Conservation (phyloP, 768 basidiomycete genomes). For the Pisolithus marmoratus region DNA sequence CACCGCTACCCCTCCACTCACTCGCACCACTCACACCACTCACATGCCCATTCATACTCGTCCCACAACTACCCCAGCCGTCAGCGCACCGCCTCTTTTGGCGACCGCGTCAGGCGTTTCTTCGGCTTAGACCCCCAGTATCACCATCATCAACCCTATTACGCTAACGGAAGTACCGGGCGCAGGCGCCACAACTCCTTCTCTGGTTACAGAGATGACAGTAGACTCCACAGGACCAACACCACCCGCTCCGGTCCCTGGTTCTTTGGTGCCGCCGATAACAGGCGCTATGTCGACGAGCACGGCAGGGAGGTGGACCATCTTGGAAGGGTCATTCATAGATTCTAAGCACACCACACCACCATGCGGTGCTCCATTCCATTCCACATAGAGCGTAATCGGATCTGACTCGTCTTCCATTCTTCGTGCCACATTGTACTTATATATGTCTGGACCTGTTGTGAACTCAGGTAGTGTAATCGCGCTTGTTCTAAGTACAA, state of each 20-base stretch:
- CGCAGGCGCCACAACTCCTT: slow-evolving; percentile 23
- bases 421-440: background rate
- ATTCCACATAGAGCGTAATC: background rate
- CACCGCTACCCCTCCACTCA: slow-evolving; percentile 5
- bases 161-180: slow-evolving; percentile 8
- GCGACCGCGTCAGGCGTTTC: slow-evolving; percentile 35
- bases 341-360: background rate
- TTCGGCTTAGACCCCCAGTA: slow-evolving; percentile 26
- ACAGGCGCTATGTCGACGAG: slow-evolving; percentile 15
- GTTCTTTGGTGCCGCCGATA: slow-evolving; percentile 16
- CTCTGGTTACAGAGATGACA: slow-evolving; percentile 16
- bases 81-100: slow-evolving; percentile 21
- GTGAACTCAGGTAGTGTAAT: too few relatives aligned
- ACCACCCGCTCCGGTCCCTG: slow-evolving; percentile 15
- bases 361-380: background rate
- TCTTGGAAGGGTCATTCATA: background rate
- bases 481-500: too few relatives aligned
- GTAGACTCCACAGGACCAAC: slow-evolving; percentile 10
- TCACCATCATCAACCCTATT: slow-evolving; percentile 4
- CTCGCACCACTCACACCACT: slow-evolving; percentile 3
- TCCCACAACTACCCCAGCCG: slow-evolving; percentile 6
- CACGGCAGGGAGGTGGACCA: slow-evolving; percentile 21
- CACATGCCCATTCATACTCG: slow-evolving; percentile 13
- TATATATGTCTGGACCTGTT: background rate
- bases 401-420: background rate